Evolutionary conservation across 2,329 filamentous ascomycete species (phyloP).

Genomic region (Epichloe typhina): DNA sequence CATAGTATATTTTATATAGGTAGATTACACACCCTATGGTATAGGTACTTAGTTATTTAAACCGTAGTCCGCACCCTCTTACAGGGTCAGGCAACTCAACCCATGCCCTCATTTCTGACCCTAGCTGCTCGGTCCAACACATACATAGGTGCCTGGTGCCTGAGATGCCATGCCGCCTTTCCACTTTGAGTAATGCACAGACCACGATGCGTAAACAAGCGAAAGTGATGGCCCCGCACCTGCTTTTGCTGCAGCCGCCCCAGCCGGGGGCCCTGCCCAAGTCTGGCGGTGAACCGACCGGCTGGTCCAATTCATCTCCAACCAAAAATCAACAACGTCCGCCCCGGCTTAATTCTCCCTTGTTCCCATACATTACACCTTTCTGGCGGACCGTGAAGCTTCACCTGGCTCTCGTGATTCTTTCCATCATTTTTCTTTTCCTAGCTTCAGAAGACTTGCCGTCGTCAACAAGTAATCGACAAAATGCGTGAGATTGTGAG

Average conservation of each 20-base stretch:
- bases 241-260: conserved; percentile 2
- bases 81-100: too few relatives aligned
- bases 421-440: conserved; percentile 7
- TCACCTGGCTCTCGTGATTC: conserved; percentile 19
- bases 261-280: conserved; percentile 8
- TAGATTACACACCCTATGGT: too few relatives aligned
- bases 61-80: too few relatives aligned
- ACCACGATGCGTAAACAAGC: conserved; percentile 20
- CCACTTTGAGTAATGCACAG: conserved; percentile 18
- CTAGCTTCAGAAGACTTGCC: conserved; percentile 10
- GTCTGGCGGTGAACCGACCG: conserved; percentile 16
- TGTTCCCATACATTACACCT: conserved; percentile 13
- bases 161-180: conserved; percentile 10
- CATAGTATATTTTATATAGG: too few relatives aligned
- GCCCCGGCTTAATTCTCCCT: conserved; percentile 10
- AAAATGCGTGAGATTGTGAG: conserved; percentile 60
- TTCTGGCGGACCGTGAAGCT: conserved; percentile 20
- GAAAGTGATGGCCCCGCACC: conserved; percentile 17
- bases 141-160: not conserved
- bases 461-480: conserved; percentile 17
- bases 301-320: conserved; percentile 11
- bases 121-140: too few relatives aligned
- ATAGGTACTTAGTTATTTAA: too few relatives aligned
- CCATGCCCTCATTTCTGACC: too few relatives aligned
- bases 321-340: conserved; percentile 16